phyloP scores from a whole-genome alignment of 140 eudicot species.

The Cichorium intybus region DNA sequence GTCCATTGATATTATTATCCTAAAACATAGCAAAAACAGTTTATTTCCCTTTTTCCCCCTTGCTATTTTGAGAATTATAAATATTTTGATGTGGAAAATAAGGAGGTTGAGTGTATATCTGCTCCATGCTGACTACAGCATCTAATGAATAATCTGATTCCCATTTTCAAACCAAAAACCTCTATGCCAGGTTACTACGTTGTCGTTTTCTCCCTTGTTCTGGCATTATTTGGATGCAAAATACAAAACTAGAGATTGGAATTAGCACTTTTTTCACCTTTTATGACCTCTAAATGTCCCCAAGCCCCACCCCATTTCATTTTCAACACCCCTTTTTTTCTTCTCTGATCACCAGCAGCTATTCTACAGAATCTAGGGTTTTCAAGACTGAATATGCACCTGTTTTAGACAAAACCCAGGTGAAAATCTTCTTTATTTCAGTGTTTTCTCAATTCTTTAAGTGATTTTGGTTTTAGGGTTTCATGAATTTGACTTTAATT shows the following conservation, averaged over 20 bases:
- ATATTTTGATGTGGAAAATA: neutral
- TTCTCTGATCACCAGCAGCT: constrained; percentile 31
- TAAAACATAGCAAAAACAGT: constrained; percentile 11
- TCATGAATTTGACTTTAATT: constrained; percentile 1
- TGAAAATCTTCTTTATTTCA: constrained; percentile 17
- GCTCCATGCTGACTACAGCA: constrained; percentile 32
- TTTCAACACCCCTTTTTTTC: constrained; percentile 36
- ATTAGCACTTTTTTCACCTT: constrained; percentile 30
- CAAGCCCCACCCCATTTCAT: constrained; percentile 41
- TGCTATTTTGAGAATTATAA: constrained; percentile 26
- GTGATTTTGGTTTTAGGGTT: constrained; percentile 30
- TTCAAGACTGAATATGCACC: constrained; percentile 26
- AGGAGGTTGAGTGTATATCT: constrained; percentile 22
- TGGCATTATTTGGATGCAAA: constrained; percentile 18
- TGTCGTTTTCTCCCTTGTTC: constrained; percentile 35
- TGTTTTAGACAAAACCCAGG: constrained; percentile 32
- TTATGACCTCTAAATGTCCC: constrained; percentile 17
- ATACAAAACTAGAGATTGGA: constrained; percentile 33
- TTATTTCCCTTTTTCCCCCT: constrained; percentile 10
- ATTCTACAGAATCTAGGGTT: constrained; percentile 32
- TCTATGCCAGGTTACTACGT: constrained; percentile 33
- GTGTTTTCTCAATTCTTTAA: neutral
- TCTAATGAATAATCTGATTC: constrained; percentile 25
- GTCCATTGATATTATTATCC: constrained; percentile 17
- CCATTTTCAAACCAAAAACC: constrained; percentile 34